A percentile compares a stretch with the other conserved stretches of the same genome.
Conservation (phyloP, 2,329 filamentous ascomycete species). For the Aspergillus novoparasiticus region DNA sequence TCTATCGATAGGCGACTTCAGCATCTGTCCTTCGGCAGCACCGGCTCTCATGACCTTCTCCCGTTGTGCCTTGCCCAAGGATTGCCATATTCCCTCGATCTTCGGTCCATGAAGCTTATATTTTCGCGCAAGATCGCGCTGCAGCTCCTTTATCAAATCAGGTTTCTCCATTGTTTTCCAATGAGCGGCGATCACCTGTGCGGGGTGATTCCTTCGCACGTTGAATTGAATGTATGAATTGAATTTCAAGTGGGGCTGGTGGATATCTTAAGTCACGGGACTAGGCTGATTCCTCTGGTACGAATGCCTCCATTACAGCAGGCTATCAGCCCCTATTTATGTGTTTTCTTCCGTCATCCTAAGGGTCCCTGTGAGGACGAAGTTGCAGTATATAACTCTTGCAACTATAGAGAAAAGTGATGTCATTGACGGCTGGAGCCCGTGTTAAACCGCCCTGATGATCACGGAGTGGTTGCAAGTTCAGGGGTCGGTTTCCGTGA, state of each 20-base stretch:
- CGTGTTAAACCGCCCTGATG: no score
- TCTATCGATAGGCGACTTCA: slow-evolving; percentile 39
- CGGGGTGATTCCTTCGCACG: background rate
- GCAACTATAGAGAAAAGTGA: no score
- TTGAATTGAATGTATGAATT: background rate
- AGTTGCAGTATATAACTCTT: no score
- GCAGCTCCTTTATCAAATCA: background rate
- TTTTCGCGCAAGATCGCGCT: slow-evolving; percentile 42
- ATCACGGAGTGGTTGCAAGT: no score
- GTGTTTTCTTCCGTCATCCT: no score
- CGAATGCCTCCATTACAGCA: no score
- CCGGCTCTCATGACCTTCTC: slow-evolving; percentile 39
- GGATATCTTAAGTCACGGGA: no score
- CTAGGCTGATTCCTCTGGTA: no score
- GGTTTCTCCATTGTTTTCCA: background rate
- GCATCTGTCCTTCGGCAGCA: slow-evolving; percentile 34
- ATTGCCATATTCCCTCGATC: slow-evolving; percentile 46
- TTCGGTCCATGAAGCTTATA: slow-evolving; percentile 40
- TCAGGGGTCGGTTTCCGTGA: no score
- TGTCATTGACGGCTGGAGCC: no score
- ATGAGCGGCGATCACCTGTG: background rate
- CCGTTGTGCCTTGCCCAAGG: slow-evolving; percentile 39
- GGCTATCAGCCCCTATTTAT: no score
- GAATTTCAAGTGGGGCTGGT: background rate
- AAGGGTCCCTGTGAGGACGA: no score